Evolutionary conservation across 495 filamentous ascomycete genomes (phyloP).

Genomic region (Penicillium argentinense): DNA sequence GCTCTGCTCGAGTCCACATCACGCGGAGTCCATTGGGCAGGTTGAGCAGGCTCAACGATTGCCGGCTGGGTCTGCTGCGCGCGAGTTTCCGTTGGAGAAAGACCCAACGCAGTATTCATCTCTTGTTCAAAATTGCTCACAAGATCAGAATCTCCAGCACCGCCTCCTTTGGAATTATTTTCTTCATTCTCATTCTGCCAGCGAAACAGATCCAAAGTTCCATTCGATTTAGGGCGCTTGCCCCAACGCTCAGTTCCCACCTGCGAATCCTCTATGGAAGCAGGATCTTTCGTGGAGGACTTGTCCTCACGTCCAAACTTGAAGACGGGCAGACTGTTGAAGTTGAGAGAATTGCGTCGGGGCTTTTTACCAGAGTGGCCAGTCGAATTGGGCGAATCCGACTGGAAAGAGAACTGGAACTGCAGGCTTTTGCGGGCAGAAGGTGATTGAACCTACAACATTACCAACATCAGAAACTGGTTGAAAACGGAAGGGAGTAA

Average conservation of each 20-base stretch:
- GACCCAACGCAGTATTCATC: slow-evolving; percentile 27
- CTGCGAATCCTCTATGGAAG: slow-evolving; percentile 6
- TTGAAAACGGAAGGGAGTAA: slow-evolving; percentile 16
- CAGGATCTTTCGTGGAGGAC: slow-evolving; percentile 2
- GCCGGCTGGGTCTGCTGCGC: background rate
- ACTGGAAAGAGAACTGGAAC: slow-evolving; percentile 18
- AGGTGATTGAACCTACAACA: slow-evolving; percentile 44
- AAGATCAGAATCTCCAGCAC: slow-evolving; percentile 1
- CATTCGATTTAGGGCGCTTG: slow-evolving; percentile 9
- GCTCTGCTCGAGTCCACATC: background rate
- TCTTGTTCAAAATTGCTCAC: slow-evolving; percentile 22
- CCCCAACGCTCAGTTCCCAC: background rate
- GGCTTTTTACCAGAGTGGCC: slow-evolving; percentile 15
- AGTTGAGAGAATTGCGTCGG: slow-evolving; percentile 21
- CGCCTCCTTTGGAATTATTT: background rate
- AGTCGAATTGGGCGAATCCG: slow-evolving; percentile 14
- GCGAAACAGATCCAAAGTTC: slow-evolving; percentile 5
- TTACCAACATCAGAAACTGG: slow-evolving; percentile 35
- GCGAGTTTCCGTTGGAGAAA: slow-evolving; percentile 19
- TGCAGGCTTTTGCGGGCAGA: slow-evolving; percentile 18
- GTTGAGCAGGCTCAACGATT: background rate
- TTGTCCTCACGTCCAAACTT: slow-evolving; percentile 14
- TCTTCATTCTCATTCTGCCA: background rate
- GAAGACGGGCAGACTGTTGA: slow-evolving; percentile 28
- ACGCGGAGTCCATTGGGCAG: background rate